Percentiles rank a stretch among this genome's conserved stretches.
Evolutionary conservation across 2,329 filamentous ascomycete genomes (phyloP).

Genomic region (Stachybotrys chartarum): DNA sequence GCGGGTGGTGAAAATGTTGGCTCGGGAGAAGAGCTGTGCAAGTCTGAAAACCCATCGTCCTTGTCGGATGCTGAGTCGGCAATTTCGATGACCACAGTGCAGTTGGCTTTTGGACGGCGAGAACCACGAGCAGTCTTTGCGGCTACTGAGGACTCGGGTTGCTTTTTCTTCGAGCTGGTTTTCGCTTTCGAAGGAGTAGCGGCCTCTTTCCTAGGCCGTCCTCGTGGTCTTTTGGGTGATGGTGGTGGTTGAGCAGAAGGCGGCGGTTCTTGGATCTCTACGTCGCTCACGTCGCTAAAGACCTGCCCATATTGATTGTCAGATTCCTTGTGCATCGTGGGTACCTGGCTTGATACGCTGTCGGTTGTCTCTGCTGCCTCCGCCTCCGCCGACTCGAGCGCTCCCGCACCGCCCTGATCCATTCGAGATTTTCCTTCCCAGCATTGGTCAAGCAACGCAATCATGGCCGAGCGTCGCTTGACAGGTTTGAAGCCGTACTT

Average conservation of each 20-base stretch:
- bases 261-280: constrained; percentile 23
- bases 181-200: constrained; percentile 6
- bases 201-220: constrained; percentile 32
- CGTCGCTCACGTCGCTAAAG: constrained; percentile 8
- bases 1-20: constrained; percentile 36
- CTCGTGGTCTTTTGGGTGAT: constrained; percentile 29
- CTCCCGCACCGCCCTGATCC: constrained; percentile 9
- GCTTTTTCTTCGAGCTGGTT: constrained; percentile 7
- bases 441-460: constrained; percentile 61
- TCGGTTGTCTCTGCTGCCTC: constrained; percentile 7
- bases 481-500: constrained; percentile 67
- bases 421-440: constrained; percentile 53
- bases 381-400: constrained; percentile 7
- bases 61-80: constrained; percentile 42
- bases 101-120: neutral
- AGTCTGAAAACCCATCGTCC: constrained; percentile 16
- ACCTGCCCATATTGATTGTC: constrained; percentile 18
- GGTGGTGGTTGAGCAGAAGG: constrained; percentile 24
- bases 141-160: neutral
- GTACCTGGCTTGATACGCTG: neutral
- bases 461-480: constrained; percentile 61
- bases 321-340: constrained; percentile 3
- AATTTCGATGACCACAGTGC: constrained; percentile 33
- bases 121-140: neutral
- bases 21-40: constrained; percentile 26